phyloP scores from a whole-genome alignment of 495 filamentous ascomycete species.

The Daldinia bambusicola region DNA sequence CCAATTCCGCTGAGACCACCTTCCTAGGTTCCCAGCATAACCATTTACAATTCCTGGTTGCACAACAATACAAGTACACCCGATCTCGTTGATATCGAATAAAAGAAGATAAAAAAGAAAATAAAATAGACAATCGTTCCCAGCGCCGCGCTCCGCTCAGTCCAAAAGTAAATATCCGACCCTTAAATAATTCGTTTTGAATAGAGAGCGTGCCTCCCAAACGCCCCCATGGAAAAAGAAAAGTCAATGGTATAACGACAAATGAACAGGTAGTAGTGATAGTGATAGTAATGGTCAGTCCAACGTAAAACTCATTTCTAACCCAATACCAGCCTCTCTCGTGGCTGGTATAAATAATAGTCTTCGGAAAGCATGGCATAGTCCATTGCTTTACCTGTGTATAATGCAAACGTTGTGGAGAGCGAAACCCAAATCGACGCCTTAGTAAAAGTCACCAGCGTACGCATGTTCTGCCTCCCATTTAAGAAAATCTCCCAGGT shows the following conservation, averaged over 20 bases:
- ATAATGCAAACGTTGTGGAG: constrained; percentile 2
- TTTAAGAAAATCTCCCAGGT: constrained; percentile 61
- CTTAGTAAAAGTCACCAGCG: constrained; percentile 43
- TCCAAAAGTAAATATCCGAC: background rate
- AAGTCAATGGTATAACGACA: constrained; percentile 40
- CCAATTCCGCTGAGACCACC: background rate
- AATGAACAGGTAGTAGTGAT: constrained; percentile 5
- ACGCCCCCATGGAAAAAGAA: constrained; percentile 7
- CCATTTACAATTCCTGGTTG: constrained; percentile 9
- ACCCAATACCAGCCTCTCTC: background rate
- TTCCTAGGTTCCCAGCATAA: constrained; percentile 9
- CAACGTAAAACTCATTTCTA: constrained; percentile 21
- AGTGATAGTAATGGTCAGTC: constrained; percentile 1
- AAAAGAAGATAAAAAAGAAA: background rate
- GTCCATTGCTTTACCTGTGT: background rate
- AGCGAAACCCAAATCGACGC: constrained; percentile 20
- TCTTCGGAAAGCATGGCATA: constrained; percentile 9
- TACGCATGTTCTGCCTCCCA: constrained; percentile 60
- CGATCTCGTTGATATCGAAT: constrained; percentile 7
- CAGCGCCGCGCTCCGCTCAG: constrained; percentile 33
- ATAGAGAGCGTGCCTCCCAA: constrained; percentile 26
- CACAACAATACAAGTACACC: constrained; percentile 5
- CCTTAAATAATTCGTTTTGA: constrained; percentile 12
- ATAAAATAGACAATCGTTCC: constrained; percentile 6
- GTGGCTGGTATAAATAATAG: background rate